Conservation (phyloP, 2,329 filamentous ascomycete species). For the Cercospora janseana region DNA sequence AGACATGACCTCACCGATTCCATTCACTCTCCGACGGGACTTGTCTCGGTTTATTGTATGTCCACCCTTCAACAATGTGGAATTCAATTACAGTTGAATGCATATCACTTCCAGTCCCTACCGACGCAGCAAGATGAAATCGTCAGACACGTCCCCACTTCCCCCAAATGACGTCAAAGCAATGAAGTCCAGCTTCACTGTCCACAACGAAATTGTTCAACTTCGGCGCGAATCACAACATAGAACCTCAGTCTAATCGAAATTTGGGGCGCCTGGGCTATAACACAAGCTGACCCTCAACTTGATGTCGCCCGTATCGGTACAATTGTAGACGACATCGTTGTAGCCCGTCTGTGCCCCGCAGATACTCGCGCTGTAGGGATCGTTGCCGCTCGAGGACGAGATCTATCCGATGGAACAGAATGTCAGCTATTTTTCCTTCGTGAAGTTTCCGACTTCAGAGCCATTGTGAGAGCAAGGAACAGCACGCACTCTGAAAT, state of each 20-base stretch:
- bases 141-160: no score
- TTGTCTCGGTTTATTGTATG: no score
- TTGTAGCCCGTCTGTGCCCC: slow-evolving; percentile 19
- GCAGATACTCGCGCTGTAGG: slow-evolving; percentile 11
- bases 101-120: no score
- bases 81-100: no score
- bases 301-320: slow-evolving; percentile 22
- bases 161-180: no score
- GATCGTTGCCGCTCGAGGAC: neutral
- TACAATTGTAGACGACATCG: slow-evolving; percentile 23
- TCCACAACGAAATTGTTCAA: neutral
- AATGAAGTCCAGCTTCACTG: slow-evolving; percentile 1
- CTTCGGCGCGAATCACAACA: neutral
- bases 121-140: no score
- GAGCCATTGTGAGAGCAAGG: neutral
- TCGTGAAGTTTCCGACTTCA: neutral
- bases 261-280: neutral
- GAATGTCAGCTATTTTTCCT: no score
- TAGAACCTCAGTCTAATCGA: neutral
- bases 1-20: neutral
- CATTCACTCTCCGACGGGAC: neutral
- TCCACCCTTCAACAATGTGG: no score
- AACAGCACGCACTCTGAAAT: slow-evolving; percentile 10
- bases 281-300: slow-evolving; percentile 27
- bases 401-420: slow-evolving; percentile 2